Evolutionary conservation across 1,284 basidiomycete genomes (phyloP).

Genomic region (Cryptococcus depauperatus): DNA sequence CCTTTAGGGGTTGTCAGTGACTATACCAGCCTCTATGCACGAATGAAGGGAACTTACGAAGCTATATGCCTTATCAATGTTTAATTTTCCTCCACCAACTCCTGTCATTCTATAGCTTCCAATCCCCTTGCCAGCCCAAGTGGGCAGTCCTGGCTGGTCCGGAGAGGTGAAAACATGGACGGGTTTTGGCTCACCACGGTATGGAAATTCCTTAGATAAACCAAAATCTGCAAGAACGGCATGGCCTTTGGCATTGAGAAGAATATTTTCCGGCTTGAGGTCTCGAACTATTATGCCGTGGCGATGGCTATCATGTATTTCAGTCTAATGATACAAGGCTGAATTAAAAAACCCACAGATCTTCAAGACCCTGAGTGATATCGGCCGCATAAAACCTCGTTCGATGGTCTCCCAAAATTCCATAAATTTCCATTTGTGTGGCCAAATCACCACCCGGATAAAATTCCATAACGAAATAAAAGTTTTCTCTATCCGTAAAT

Average conservation of each 20-base stretch:
- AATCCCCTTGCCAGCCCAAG: conserved; percentile 28
- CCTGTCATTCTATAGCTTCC: conserved; percentile 17
- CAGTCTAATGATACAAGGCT: not conserved
- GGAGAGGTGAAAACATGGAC: conserved; percentile 23
- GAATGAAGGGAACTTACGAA: conserved; percentile 20
- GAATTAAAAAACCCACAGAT: conserved; percentile 48
- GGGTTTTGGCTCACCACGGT: conserved; percentile 34
- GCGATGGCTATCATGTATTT: conserved; percentile 39
- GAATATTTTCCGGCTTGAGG: conserved; percentile 58
- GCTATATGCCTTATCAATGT: conserved; percentile 23
- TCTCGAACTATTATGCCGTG: conserved; percentile 48
- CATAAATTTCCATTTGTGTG: conserved; percentile 91
- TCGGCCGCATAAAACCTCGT: conserved; percentile 94
- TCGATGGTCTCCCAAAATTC: conserved; percentile 78
- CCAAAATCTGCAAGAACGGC: conserved; percentile 95
- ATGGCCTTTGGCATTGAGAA: conserved; percentile 86
- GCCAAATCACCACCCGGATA: conserved; percentile 94
- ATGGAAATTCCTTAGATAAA: conserved; percentile 40
- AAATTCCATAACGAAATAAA: conserved; percentile 69
- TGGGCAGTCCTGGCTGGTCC: conserved; percentile 16
- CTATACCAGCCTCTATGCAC: no score
- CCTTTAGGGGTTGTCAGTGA: no score
- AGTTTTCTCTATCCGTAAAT: conserved; percentile 90
- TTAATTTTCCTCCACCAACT: conserved; percentile 13
- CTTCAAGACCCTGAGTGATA: conserved; percentile 89